phyloP scores from a whole-genome alignment of 345 rosid species.

The Carallia pectinifolia region DNA sequence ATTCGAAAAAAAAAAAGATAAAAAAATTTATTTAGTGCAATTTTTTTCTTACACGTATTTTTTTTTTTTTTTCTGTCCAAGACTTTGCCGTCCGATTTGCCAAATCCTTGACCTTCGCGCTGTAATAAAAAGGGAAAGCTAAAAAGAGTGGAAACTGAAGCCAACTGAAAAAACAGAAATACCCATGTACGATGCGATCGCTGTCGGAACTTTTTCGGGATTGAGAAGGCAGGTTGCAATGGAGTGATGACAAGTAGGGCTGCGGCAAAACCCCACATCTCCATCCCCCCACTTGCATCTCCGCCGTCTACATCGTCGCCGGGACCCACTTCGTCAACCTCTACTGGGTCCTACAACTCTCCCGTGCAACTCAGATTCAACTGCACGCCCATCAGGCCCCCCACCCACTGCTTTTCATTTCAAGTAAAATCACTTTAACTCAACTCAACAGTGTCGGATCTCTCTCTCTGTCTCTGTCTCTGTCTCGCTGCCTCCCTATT shows the following conservation, averaged over 20 bases:
- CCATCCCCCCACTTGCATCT: not conserved
- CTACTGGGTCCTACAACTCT: not conserved
- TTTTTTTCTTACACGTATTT: too few relatives aligned
- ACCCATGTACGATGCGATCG: too few relatives aligned
- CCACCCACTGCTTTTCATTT: not conserved
- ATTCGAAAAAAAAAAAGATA: too few relatives aligned
- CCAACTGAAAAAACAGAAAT: too few relatives aligned
- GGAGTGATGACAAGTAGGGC: not conserved
- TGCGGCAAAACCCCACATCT: not conserved
- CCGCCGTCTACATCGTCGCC: not conserved
- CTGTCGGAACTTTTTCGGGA: too few relatives aligned
- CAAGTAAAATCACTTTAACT: not conserved
- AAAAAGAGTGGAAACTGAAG: too few relatives aligned
- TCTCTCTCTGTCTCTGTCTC: not conserved
- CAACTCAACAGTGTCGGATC: not conserved
- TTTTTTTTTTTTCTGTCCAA: too few relatives aligned
- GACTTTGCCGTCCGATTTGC: too few relatives aligned
- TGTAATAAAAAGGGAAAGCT: too few relatives aligned
- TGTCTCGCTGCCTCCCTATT: not conserved
- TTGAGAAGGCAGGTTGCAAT: too few relatives aligned
- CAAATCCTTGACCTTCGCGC: too few relatives aligned
- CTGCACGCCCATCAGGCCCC: not conserved
- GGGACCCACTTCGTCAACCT: not conserved
- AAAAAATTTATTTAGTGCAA: too few relatives aligned
- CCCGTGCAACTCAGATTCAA: constrained; percentile 3